These are phyloP conservation scores for Leccinum subrobustum DNA, from an alignment of 1,284 basidiomycete species.

Conservation along the genomic window DNA sequence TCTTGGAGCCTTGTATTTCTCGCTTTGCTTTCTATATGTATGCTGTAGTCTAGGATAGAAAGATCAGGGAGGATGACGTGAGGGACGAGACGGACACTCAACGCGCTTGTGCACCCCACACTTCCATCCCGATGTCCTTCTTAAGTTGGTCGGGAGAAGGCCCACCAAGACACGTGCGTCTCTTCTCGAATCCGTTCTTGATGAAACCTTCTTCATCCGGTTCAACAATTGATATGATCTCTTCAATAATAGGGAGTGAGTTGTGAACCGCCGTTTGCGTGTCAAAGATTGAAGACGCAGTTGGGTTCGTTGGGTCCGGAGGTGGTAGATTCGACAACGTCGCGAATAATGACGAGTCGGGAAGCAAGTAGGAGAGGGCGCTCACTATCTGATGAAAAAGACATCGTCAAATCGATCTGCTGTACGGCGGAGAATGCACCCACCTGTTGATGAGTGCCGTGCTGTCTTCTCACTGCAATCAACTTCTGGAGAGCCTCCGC, in stretches of 20 bases:
- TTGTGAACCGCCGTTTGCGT: slow-evolving; percentile 70
- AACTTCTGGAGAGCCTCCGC: slow-evolving; percentile 79
- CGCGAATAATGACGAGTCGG: slow-evolving; percentile 67
- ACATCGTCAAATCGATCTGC: slow-evolving; percentile 1
- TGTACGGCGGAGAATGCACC: slow-evolving; percentile 4
- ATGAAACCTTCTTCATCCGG: slow-evolving; percentile 58
- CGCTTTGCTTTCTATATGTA: too few relatives aligned
- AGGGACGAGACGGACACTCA: too few relatives aligned
- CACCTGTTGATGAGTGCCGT: slow-evolving; percentile 64
- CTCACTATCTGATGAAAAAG: slow-evolving; percentile 59
- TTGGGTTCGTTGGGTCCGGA: slow-evolving; percentile 77
- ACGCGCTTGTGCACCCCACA: slow-evolving; percentile 39
- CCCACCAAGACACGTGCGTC: slow-evolving; percentile 73
- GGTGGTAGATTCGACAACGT: slow-evolving; percentile 67
- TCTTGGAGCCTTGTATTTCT: too few relatives aligned
- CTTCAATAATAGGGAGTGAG: slow-evolving; percentile 64
- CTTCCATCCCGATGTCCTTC: slow-evolving; percentile 64
- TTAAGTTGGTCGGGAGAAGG: slow-evolving; percentile 68
- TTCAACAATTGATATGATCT: slow-evolving; percentile 55
- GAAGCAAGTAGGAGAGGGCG: slow-evolving; percentile 71
- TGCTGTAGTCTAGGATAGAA: too few relatives aligned
- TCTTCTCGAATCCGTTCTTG: slow-evolving; percentile 70
- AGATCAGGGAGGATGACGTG: too few relatives aligned
- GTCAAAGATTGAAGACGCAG: slow-evolving; percentile 53
- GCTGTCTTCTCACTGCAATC: slow-evolving; percentile 58